phyloP scores from a whole-genome alignment of 192 early-diverging fungal species.

The Gonapodya prolifera region DNA sequence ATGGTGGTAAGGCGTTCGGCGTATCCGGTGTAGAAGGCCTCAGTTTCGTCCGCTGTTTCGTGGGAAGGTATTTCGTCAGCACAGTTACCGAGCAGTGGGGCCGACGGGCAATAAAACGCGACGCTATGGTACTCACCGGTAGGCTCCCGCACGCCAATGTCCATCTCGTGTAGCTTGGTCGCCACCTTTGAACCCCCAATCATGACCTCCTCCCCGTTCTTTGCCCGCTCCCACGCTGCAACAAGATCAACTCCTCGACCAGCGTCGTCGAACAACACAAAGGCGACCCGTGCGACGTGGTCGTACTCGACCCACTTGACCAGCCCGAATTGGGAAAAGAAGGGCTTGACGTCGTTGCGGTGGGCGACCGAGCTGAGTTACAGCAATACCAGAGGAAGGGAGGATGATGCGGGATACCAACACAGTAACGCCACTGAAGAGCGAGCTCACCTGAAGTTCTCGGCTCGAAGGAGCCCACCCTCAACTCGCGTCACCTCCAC shows the following conservation, averaged over 20 bases:
- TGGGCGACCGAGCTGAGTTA: not conserved
- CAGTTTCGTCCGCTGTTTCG: not conserved
- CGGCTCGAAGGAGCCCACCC: not conserved
- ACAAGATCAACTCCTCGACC: not conserved
- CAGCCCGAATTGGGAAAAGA: not conserved
- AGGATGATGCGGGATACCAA: not conserved
- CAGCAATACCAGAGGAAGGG: not conserved
- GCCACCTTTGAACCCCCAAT: not conserved
- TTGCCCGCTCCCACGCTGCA: not conserved
- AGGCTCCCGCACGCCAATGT: not conserved
- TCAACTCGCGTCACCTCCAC: not conserved
- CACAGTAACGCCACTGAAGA: not conserved
- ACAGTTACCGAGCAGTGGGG: not conserved
- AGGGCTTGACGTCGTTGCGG: not conserved
- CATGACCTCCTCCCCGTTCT: not conserved
- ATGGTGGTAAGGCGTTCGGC: not conserved
- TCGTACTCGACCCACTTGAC: not conserved
- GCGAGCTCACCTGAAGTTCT: not conserved
- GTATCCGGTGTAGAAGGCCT: not conserved
- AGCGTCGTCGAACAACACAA: not conserved
- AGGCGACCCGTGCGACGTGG: not conserved
- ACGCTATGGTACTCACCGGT: not conserved
- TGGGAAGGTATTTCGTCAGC: not conserved
- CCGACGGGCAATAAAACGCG: not conserved
- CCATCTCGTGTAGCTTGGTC: not conserved